Percentiles rank a stretch among this genome's conserved stretches.
These are phyloP conservation scores for Fusarium sp. DNA, from an alignment of 2,329 filamentous ascomycete genomes.

Conservation along the genomic window DNA sequence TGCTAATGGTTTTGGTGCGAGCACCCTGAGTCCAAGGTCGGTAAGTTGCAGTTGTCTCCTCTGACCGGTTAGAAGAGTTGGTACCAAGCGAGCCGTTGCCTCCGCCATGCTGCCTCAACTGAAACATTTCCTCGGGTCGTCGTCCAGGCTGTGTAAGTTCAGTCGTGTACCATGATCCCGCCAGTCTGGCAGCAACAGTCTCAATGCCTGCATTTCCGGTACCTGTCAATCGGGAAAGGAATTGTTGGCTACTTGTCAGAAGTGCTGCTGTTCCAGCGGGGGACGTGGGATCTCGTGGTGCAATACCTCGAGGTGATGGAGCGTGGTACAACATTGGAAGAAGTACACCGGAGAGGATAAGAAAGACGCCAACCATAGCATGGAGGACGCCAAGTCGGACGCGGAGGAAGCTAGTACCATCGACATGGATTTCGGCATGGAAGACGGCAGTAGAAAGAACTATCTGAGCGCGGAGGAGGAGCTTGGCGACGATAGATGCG, in stretches of 20 bases:
- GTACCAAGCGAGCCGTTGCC: constrained; percentile 35
- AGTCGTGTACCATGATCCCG: constrained; percentile 52
- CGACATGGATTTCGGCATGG: constrained; percentile 41
- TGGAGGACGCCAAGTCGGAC: constrained; percentile 44
- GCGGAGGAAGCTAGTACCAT: constrained; percentile 40
- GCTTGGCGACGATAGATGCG: constrained; percentile 39
- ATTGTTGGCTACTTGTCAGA: constrained; percentile 46
- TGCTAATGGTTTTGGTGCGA: constrained; percentile 29
- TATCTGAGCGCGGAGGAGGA: constrained; percentile 47
- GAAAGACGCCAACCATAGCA: constrained; percentile 45
- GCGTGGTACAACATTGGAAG: constrained; percentile 50
- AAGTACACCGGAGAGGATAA: constrained; percentile 37
- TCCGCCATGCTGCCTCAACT: constrained; percentile 46
- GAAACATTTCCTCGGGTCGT: constrained; percentile 46
- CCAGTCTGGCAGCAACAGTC: constrained; percentile 41
- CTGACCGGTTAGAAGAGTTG: constrained; percentile 19
- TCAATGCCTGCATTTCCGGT: constrained; percentile 47
- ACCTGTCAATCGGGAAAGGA: constrained; percentile 43
- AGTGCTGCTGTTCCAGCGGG: constrained; percentile 48
- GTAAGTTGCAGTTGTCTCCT: constrained; percentile 40
- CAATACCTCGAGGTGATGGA: constrained; percentile 46
- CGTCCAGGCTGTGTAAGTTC: constrained; percentile 44
- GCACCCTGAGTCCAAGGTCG: constrained; percentile 48
- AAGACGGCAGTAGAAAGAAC: constrained; percentile 51
- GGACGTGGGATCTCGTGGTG: constrained; percentile 51